These are phyloP conservation scores for Colletotrichum caudatum DNA, from an alignment of 2,329 filamentous ascomycete species.

Conservation along the genomic window DNA sequence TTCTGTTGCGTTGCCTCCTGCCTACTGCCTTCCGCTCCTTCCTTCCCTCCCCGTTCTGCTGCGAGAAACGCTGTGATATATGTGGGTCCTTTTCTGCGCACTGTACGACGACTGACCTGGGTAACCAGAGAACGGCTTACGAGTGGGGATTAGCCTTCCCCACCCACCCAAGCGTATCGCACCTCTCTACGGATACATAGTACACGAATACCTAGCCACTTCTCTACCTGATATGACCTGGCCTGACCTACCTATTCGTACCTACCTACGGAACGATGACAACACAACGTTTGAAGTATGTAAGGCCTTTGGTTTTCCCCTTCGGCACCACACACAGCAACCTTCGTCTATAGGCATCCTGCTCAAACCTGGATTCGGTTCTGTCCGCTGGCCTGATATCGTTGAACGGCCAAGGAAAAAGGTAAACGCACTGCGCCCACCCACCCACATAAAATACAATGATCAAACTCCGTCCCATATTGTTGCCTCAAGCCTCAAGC, in stretches of 20 bases:
- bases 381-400: not conserved
- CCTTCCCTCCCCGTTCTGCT: conserved; percentile 17
- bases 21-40: conserved; percentile 10
- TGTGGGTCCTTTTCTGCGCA: conserved; percentile 15
- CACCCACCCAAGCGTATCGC: not conserved
- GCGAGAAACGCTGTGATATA: conserved; percentile 25
- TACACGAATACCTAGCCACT: too few relatives aligned
- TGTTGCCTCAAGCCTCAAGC: conserved; percentile 17
- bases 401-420: not conserved
- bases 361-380: not conserved
- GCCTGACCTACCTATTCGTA: too few relatives aligned
- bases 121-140: conserved; percentile 24
- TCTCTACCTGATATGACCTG: too few relatives aligned
- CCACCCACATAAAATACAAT: not conserved
- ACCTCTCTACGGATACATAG: too few relatives aligned
- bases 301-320: not conserved
- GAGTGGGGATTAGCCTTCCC: conserved; percentile 18
- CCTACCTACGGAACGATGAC: not conserved
- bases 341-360: not conserved
- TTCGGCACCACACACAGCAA: not conserved
- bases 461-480: conserved; percentile 33
- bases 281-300: not conserved
- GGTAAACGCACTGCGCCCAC: not conserved
- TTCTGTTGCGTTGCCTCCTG: not conserved
- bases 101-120: conserved; percentile 23